Evolutionary conservation across 192 early-diverging fungal species (phyloP).

Genomic region (Coemansia umbellata): DNA sequence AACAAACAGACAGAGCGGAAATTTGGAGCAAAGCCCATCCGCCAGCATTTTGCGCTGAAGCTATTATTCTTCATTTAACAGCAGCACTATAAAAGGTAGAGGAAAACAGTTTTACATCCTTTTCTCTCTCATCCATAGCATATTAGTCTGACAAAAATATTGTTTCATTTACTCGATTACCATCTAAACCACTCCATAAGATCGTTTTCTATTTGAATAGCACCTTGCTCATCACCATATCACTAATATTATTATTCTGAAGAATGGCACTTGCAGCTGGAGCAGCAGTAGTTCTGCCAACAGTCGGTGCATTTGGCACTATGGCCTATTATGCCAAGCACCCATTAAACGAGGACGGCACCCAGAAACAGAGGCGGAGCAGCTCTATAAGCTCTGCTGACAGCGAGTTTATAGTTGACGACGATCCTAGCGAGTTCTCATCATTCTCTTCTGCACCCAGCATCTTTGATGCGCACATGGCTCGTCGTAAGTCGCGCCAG

Average conservation of each 20-base stretch:
- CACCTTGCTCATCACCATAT: too few species aligned
- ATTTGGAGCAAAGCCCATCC: too few species aligned
- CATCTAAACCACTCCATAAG: too few species aligned
- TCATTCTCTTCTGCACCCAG: conserved; percentile 35
- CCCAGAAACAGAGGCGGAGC: conserved; percentile 18
- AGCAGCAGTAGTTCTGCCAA: conserved; percentile 44
- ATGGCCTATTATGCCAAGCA: conserved; percentile 42
- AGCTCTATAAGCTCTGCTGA: conserved; percentile 14
- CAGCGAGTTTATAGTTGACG: conserved; percentile 28
- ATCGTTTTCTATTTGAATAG: too few species aligned
- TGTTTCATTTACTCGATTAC: too few species aligned
- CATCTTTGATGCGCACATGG: conserved; percentile 9
- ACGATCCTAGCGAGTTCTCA: conserved; percentile 48
- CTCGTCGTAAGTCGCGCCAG: conserved; percentile 20
- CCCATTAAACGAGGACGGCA: conserved; percentile 4
- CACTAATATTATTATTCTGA: background rate
- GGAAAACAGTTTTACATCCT: too few species aligned
- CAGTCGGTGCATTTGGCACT: conserved; percentile 33
- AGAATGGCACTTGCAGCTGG: conserved; percentile 50
- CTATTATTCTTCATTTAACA: too few species aligned
- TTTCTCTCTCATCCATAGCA: too few species aligned
- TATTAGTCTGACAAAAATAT: too few species aligned
- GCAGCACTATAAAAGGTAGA: too few species aligned
- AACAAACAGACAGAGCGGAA: too few species aligned
- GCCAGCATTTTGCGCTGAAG: too few species aligned